A percentile compares a stretch with the other conserved stretches of the same genome.
Conservation (phyloP, 495 filamentous ascomycete species). For the Xylaria nigripes region DNA sequence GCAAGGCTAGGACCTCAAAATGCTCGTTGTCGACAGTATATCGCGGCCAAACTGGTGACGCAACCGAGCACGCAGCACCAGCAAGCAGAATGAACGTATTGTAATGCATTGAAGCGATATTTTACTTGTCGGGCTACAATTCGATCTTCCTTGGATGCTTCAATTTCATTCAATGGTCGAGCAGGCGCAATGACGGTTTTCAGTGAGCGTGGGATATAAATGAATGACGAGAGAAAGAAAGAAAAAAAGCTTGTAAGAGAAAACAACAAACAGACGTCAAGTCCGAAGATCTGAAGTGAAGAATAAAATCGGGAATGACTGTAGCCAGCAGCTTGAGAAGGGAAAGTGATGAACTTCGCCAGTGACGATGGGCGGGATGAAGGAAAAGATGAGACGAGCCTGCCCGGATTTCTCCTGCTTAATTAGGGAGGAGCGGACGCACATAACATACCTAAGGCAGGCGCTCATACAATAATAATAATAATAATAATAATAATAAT, state of each 20-base stretch:
- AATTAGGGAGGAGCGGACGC: not conserved
- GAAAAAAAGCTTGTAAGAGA: not conserved
- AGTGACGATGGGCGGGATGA: not conserved
- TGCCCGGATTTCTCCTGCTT: not conserved
- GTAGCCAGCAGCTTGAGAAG: conserved; percentile 13
- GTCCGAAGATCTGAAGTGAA: conserved; percentile 13
- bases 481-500: too few relatives aligned
- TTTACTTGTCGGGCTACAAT: not conserved
- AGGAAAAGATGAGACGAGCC: not conserved
- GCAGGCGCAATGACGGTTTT: not conserved
- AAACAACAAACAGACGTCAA: conserved; percentile 19
- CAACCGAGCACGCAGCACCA: conserved; percentile 3
- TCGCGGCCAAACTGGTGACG: conserved; percentile 20
- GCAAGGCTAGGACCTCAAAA: conserved; percentile 29
- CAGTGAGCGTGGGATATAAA: not conserved
- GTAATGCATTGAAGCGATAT: conserved; percentile 9
- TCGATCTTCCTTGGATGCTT: not conserved
- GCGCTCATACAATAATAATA: too few relatives aligned
- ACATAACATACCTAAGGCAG: not conserved
- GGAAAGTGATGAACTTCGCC: conserved; percentile 1
- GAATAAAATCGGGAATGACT: conserved; percentile 6
- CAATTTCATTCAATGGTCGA: not conserved
- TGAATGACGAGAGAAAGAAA: not conserved
- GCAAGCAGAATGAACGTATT: conserved; percentile 1
- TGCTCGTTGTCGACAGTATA: conserved; percentile 22